Evolutionary conservation across 495 filamentous ascomycete genomes (phyloP).

Genomic region (Niebla homalea): DNA sequence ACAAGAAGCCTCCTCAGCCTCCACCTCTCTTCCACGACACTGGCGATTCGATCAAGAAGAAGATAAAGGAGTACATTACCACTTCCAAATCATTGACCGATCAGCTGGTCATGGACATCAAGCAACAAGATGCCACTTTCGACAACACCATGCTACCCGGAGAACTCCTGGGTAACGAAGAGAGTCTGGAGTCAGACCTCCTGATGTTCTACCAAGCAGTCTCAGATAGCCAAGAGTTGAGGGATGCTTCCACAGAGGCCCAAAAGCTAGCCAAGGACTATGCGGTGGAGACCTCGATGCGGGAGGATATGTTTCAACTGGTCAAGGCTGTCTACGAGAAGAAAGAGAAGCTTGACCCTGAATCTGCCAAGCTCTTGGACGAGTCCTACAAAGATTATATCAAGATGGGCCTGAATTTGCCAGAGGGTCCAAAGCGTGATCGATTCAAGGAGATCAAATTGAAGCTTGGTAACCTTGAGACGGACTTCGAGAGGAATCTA

Average conservation of each 20-base stretch:
- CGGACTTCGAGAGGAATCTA: constrained; percentile 54
- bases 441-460: constrained; percentile 66
- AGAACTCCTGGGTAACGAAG: constrained; percentile 52
- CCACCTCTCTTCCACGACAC: constrained; percentile 82
- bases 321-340: constrained; percentile 48
- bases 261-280: constrained; percentile 57
- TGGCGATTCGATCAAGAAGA: constrained; percentile 56
- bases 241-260: constrained; percentile 56
- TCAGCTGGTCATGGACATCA: constrained; percentile 55
- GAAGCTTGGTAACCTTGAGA: constrained; percentile 48
- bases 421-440: constrained; percentile 46
- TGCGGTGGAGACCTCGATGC: constrained; percentile 51
- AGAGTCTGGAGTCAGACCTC: constrained; percentile 45
- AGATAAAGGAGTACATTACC: constrained; percentile 62
- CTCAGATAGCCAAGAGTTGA: constrained; percentile 51
- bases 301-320: constrained; percentile 52
- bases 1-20: constrained; percentile 62
- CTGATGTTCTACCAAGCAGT: constrained; percentile 73
- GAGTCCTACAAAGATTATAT: constrained; percentile 57
- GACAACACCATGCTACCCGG: constrained; percentile 50
- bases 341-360: constrained; percentile 47
- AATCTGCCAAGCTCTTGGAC: constrained; percentile 50
- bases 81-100: constrained; percentile 58
- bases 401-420: constrained; percentile 47
- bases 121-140: constrained; percentile 51